Conservation (phyloP, 2,329 filamentous ascomycete species). For the Cercospora sojina region DNA sequence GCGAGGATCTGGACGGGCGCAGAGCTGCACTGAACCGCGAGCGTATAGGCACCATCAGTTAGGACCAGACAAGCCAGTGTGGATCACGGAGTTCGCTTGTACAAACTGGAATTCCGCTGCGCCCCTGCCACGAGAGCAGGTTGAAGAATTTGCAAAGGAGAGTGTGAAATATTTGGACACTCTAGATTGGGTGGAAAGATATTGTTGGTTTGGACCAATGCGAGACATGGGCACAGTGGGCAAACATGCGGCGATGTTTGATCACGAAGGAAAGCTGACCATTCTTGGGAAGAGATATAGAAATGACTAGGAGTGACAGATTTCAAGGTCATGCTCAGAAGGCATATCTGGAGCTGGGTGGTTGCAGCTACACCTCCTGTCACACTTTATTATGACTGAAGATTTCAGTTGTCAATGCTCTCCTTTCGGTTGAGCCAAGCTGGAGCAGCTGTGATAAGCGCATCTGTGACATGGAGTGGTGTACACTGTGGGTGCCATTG, state of each 20-base stretch:
- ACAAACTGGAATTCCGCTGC: constrained; percentile 36
- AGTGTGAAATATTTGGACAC: constrained; percentile 35
- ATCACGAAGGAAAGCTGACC: constrained; percentile 36
- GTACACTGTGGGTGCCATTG: background rate
- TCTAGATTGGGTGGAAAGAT: constrained; percentile 38
- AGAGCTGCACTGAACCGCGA: background rate
- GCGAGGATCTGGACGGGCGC: background rate
- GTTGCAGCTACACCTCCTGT: background rate
- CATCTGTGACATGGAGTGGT: background rate
- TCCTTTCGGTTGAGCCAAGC: background rate
- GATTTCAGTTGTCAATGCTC: background rate
- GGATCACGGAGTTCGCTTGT: constrained; percentile 37
- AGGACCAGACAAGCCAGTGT: constrained; percentile 33
- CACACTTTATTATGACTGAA: background rate
- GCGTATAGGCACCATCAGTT: constrained; percentile 26
- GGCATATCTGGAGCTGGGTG: background rate
- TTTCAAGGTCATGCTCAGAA: background rate
- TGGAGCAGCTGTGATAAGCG: background rate
- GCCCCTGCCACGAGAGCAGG: constrained; percentile 32
- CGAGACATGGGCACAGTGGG: constrained; percentile 36
- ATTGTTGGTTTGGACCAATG: constrained; percentile 39
- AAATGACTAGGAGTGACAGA: constrained; percentile 24
- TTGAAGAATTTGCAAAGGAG: constrained; percentile 33
- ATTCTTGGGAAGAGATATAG: constrained; percentile 35
- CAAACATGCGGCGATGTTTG: constrained; percentile 34